Evolutionary conservation across 31 red algal species (phyloP).

Genomic region (Endocladia muricata): DNA sequence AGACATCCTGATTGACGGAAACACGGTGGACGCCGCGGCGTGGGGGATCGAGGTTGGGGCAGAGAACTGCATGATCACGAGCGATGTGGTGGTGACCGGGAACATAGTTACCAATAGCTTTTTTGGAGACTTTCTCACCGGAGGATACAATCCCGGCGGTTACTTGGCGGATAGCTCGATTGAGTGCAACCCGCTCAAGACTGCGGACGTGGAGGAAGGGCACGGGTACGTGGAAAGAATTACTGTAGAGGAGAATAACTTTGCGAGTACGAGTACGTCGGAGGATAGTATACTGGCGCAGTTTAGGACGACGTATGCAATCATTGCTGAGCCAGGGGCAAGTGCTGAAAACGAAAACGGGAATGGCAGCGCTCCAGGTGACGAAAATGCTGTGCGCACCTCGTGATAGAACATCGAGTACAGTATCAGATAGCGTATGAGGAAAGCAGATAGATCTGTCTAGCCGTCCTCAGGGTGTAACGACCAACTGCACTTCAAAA

Average conservation of each 20-base stretch:
- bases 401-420: not conserved
- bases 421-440: no score
- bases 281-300: conserved; percentile 9
- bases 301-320: not conserved
- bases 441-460: no score
- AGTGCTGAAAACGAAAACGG: conserved; percentile 4
- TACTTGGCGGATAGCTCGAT: not conserved
- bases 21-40: not conserved
- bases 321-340: conserved; percentile 16
- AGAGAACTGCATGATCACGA: conserved; percentile 19
- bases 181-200: not conserved
- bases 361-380: not conserved
- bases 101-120: not conserved
- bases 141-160: not conserved
- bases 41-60: conserved; percentile 19
- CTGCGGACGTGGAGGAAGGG: conserved; percentile 3
- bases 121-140: conserved; percentile 4
- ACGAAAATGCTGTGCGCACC: not conserved
- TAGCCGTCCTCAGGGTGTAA: no score
- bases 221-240: conserved; percentile 14
- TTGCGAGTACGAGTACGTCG: not conserved
- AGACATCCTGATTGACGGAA: not conserved
- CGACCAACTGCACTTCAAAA: no score
- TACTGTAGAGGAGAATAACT: not conserved
- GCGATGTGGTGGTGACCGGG: not conserved